A percentile compares a stretch with the other conserved stretches of the same genome.
These are phyloP conservation scores for Saccharomyces paradoxus DNA, from an alignment of 805 yeast species.

Conservation along the genomic window DNA sequence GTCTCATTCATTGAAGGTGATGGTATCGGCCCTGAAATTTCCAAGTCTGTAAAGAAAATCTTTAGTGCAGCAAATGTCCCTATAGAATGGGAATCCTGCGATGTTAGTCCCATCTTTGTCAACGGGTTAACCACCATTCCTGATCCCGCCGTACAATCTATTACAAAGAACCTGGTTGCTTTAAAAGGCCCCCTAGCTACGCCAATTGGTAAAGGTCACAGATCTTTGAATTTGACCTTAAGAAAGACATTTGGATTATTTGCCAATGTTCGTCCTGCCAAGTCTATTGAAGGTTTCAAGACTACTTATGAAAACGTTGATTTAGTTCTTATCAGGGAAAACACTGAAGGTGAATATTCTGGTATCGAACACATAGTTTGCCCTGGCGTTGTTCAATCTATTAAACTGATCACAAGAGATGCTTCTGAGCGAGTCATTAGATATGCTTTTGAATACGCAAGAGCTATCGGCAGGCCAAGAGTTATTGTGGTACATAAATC, in stretches of 20 bases:
- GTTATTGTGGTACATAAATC: slow-evolving; percentile 96
- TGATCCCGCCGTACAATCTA: slow-evolving; percentile 81
- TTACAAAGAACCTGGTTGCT: slow-evolving; percentile 88
- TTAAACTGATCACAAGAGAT: slow-evolving; percentile 90
- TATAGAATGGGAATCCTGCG: slow-evolving; percentile 93
- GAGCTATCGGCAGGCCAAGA: slow-evolving; percentile 76
- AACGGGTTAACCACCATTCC: slow-evolving; percentile 93
- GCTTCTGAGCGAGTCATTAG: slow-evolving; percentile 95
- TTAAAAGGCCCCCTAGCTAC: slow-evolving; percentile 98
- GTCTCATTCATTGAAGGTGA: slow-evolving; percentile 98
- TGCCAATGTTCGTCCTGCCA: slow-evolving; percentile 97
- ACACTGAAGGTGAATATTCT: slow-evolving; percentile 98
- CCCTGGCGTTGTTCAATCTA: slow-evolving; percentile 97
- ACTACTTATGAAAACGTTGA: slow-evolving; percentile 78
- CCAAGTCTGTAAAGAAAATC: slow-evolving; percentile 87
- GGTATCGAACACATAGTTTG: slow-evolving; percentile 98
- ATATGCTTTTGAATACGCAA: slow-evolving; percentile 95
- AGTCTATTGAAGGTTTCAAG: slow-evolving; percentile 84
- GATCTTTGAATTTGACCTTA: slow-evolving; percentile 91
- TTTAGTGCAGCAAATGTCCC: slow-evolving; percentile 94
- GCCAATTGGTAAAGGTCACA: slow-evolving; percentile 98
- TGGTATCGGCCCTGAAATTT: slow-evolving; percentile 95
- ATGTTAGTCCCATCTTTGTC: slow-evolving; percentile 86
- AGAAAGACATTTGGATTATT: slow-evolving; percentile 94
- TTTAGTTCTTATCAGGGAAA: slow-evolving; percentile 93